phyloP scores from a whole-genome alignment of 345 rosid genomes.

The Lepidium didymum region DNA sequence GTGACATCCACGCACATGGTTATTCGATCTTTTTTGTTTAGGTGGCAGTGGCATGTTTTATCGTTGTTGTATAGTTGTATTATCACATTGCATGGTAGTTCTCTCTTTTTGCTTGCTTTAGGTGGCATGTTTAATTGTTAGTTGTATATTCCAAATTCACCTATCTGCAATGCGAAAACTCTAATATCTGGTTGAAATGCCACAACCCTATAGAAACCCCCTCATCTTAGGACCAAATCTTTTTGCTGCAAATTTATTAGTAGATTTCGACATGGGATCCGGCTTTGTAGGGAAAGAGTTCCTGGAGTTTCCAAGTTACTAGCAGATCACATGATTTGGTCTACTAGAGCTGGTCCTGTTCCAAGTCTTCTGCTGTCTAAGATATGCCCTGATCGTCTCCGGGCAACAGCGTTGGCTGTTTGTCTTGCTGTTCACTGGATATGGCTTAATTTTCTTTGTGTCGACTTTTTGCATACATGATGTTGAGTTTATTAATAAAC shows the following conservation, averaged over 20 bases:
- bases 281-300: background rate
- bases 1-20: slow-evolving; percentile 4
- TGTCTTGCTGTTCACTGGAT: slow-evolving; percentile 97
- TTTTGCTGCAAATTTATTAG: background rate
- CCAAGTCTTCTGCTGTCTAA: slow-evolving; percentile 85
- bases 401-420: slow-evolving; percentile 87
- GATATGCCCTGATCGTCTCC: slow-evolving; percentile 75
- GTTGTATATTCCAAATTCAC: background rate
- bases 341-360: slow-evolving; percentile 83
- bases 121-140: background rate
- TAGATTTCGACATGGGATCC: background rate
- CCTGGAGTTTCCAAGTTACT: background rate
- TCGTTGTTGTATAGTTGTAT: background rate
- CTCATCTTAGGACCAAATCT: background rate
- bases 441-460: slow-evolving; percentile 16
- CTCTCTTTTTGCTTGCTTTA: slow-evolving; percentile 4
- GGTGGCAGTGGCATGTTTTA: slow-evolving; percentile 5
- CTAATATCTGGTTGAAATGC: background rate
- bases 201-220: background rate
- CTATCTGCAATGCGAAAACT: background rate
- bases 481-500: background rate
- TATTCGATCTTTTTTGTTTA: background rate
- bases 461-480: background rate
- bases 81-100: background rate
- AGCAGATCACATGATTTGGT: slow-evolving; percentile 3